Evolutionary conservation across 208 protist species (phyloP), one percentile per base, ranked within the genome.

Genomic region (Endotrypanum monterogeii): DNA sequence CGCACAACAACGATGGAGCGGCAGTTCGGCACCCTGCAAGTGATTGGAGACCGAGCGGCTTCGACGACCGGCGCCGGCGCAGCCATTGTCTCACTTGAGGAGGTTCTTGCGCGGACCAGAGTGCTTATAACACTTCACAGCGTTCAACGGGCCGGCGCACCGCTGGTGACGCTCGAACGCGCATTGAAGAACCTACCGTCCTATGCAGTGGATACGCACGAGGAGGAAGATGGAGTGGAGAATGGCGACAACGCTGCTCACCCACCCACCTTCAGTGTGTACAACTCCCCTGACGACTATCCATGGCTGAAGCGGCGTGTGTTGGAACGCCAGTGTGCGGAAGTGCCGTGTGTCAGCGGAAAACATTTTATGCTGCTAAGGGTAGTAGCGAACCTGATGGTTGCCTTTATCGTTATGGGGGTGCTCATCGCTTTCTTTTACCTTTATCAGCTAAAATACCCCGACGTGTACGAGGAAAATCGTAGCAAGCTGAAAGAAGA

Each of bases 21-120:
- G 4, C 80, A 87, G 68, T 84, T 87, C 71, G 83, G 79, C 54
- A 87, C 83, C n/a, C 18, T 84, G 46, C 74, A 71, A 48, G 18
- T 84, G 2, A 39, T 74, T 68, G 66, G 74, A 0, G 65, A 71
- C 11, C 65, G 39, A 23, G 48, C n/a, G n/a, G 44, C 67, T 3
- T 37, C 67, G n/a, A 30, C 51, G 57, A 39, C 28, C 44, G 32
- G 73, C 46, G 28, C 61, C 7, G 6, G 41, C 14, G n/a, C 16
- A 28, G 57, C 7, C 18, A 39, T 4, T 5, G 46, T 12, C n/a
- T 60, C 52, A 48, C 56, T 32, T 1, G 66, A 73, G 20, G 55
- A 25, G 28, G 75, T 79, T 8, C 58, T 79, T 52, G 51, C 57
- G 12, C 62, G 48, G 46, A 79, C 75, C 7, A 61, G 68, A n/a